Evolutionary conservation across 345 rosid species (phyloP).

Genomic region (Brassica incana): DNA sequence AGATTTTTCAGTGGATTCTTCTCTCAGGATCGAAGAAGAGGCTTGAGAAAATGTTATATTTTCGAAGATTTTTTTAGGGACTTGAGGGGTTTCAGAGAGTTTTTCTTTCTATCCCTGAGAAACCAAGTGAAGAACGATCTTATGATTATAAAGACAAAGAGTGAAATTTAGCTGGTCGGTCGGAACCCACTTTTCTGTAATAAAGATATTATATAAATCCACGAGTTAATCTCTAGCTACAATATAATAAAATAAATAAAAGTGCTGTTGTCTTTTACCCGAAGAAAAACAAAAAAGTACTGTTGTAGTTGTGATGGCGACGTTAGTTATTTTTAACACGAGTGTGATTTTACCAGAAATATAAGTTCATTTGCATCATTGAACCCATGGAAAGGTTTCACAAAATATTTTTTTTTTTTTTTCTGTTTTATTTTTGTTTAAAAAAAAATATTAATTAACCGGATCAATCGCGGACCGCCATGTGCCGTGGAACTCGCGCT

Average conservation of each 20-base stretch:
- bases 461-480: too few species aligned
- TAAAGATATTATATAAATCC: constrained; percentile 6
- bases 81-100: constrained; percentile 27
- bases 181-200: constrained; percentile 49
- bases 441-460: too few species aligned
- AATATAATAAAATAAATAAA: background rate
- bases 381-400: too few species aligned
- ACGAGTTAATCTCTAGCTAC: background rate
- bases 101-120: constrained; percentile 41
- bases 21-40: background rate
- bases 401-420: too few species aligned
- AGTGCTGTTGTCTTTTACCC: constrained; percentile 1
- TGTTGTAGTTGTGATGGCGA: constrained; percentile 7
- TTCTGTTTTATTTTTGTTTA: too few species aligned
- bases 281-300: background rate
- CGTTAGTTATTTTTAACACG: constrained; percentile 15
- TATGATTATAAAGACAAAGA: constrained; percentile 37
- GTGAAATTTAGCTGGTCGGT: constrained; percentile 51
- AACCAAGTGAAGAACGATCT: constrained; percentile 21
- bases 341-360: background rate
- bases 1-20: constrained; percentile 10
- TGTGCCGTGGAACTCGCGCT: too few species aligned
- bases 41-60: background rate
- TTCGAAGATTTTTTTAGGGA: background rate
- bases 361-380: too few species aligned